A percentile compares a stretch with the other conserved stretches of the same genome.
Evolutionary conservation across 805 yeast genomes (phyloP).

Genomic region (Starmerella vaccinii): DNA sequence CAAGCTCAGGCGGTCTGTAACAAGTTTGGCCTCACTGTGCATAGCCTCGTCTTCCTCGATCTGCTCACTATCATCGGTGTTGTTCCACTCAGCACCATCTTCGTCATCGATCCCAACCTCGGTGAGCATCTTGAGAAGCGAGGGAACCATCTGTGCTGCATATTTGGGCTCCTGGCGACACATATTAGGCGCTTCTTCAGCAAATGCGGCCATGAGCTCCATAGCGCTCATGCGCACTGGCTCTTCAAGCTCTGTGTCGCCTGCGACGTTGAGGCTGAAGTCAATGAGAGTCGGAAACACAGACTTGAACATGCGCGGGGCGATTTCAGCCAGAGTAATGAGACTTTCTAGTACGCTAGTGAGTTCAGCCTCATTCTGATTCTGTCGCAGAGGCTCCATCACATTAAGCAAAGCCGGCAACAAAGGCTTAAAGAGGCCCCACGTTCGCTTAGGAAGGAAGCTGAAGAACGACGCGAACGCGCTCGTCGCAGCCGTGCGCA

Average conservation of each 20-base stretch:
- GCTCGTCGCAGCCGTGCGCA: conserved; percentile 80
- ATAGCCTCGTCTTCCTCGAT: conserved; percentile 76
- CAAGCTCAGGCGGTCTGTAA: conserved; percentile 83
- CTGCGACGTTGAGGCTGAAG: conserved; percentile 74
- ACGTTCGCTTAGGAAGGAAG: conserved; percentile 62
- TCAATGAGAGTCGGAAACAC: conserved; percentile 83
- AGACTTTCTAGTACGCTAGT: conserved; percentile 81
- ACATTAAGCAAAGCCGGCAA: conserved; percentile 79
- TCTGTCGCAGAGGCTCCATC: conserved; percentile 69
- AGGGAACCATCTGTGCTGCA: conserved; percentile 58
- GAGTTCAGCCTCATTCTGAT: conserved; percentile 69
- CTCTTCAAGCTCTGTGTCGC: conserved; percentile 69
- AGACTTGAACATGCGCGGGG: conserved; percentile 87
- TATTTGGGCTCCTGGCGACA: conserved; percentile 70
- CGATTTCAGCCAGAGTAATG: conserved; percentile 82
- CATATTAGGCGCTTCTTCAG: conserved; percentile 92
- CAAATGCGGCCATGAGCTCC: conserved; percentile 79
- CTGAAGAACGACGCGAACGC: conserved; percentile 89
- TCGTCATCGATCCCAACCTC: conserved; percentile 86
- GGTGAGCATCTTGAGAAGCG: conserved; percentile 74
- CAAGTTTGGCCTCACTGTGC: conserved; percentile 84
- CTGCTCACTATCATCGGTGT: conserved; percentile 64
- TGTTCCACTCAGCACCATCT: conserved; percentile 79
- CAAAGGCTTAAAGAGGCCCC: conserved; percentile 68
- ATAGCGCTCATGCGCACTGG: conserved; percentile 74